A percentile compares a stretch with the other conserved stretches of the same genome.
phyloP scores from a whole-genome alignment of 108 stramenopile genomes.

The Nitzschia sp. region DNA sequence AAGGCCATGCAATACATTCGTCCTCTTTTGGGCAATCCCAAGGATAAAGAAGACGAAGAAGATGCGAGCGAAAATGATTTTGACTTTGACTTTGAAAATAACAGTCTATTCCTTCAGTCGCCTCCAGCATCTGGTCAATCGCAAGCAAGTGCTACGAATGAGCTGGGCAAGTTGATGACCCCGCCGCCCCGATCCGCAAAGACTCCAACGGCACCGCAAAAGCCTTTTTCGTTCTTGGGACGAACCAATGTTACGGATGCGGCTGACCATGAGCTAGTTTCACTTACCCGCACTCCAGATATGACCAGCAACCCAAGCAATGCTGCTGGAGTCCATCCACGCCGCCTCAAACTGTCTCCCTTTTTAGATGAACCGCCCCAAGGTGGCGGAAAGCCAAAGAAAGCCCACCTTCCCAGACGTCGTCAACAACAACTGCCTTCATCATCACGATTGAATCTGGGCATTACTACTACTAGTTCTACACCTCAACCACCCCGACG shows the following conservation, averaged over 20 bases:
- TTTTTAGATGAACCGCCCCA: neutral
- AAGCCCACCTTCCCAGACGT: neutral
- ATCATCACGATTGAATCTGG: neutral
- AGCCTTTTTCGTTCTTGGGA: constrained; percentile 14
- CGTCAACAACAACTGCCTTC: neutral
- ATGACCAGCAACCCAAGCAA: neutral
- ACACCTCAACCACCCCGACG: neutral
- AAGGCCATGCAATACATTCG: constrained; percentile 12
- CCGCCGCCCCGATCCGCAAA: neutral
- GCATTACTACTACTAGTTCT: neutral
- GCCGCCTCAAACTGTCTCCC: constrained; percentile 6
- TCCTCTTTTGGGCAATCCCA: constrained; percentile 10
- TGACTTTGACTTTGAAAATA: neutral
- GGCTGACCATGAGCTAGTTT: neutral
- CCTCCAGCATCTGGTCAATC: neutral
- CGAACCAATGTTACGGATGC: constrained; percentile 21
- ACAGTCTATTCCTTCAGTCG: constrained; percentile 2
- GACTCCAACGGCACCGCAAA: constrained; percentile 24
- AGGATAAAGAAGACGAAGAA: constrained; percentile 10
- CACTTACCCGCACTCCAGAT: constrained; percentile 6
- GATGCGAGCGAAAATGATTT: neutral
- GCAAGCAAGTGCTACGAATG: neutral
- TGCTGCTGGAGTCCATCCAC: constrained; percentile 1
- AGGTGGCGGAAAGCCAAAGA: neutral
- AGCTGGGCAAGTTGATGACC: neutral